A percentile compares a stretch with the other conserved stretches of the same genome.
Evolutionary conservation across 2,329 filamentous ascomycete species (phyloP).

Genomic region (Fusarium phyllophilum): DNA sequence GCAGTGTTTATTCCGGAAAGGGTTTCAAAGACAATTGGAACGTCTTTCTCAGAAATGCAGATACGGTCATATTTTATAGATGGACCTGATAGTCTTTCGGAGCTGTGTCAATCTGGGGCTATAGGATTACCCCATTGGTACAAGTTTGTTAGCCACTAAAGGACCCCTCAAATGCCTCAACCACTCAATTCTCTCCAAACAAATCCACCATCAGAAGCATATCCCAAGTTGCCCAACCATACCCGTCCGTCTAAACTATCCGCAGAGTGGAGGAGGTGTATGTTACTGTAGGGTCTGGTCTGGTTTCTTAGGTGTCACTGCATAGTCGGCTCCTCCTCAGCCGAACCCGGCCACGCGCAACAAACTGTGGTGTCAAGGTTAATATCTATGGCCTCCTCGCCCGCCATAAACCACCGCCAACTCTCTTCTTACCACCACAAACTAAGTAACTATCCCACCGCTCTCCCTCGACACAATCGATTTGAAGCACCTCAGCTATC

Average conservation of each 20-base stretch:
- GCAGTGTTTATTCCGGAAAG: slow-evolving; percentile 28
- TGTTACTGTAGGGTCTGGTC: not conserved
- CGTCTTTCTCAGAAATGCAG: slow-evolving; percentile 21
- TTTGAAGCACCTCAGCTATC: not conserved
- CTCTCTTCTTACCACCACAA: not conserved
- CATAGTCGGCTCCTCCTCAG: slow-evolving; percentile 11
- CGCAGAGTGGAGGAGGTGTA: not conserved
- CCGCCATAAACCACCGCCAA: slow-evolving; percentile 7
- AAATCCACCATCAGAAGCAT: slow-evolving; percentile 10
- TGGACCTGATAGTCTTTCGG: not conserved
- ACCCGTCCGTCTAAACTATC: slow-evolving; percentile 4
- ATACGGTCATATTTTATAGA: slow-evolving; percentile 17
- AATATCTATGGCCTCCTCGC: slow-evolving; percentile 9
- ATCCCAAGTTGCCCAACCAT: slow-evolving; percentile 3
- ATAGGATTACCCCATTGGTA: slow-evolving; percentile 26
- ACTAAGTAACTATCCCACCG: not conserved
- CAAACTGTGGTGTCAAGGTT: slow-evolving; percentile 9
- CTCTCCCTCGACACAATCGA: slow-evolving; percentile 5
- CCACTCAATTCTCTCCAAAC: slow-evolving; percentile 13
- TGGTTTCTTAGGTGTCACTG: not conserved
- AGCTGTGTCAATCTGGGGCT: slow-evolving; percentile 19
- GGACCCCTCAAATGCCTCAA: slow-evolving; percentile 12
- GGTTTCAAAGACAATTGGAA: slow-evolving; percentile 17
- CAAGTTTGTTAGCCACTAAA: slow-evolving; percentile 24
- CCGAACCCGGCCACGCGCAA: slow-evolving; percentile 39